A percentile compares a stretch with the other conserved stretches of the same genome.
Conservation (phyloP, 345 rosid species). For the Aquilaria yunnanensis region DNA sequence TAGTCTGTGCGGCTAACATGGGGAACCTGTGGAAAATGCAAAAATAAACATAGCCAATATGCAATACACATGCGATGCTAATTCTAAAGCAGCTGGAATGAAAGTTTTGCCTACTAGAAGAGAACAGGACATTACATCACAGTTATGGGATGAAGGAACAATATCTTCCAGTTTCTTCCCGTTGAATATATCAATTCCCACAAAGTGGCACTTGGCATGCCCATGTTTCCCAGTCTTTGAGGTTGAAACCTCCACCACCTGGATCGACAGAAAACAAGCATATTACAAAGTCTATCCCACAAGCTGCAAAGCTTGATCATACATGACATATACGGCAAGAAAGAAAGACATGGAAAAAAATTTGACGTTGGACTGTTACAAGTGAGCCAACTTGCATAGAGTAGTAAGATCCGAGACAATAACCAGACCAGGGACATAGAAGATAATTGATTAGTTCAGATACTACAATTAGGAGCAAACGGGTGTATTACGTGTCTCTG, state of each 20-base stretch:
- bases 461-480: too few relatives aligned
- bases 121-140: slow-evolving; percentile 38
- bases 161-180: slow-evolving; percentile 76
- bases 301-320: slow-evolving; percentile 3
- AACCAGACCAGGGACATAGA: too few relatives aligned
- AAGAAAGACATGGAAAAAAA: neutral
- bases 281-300: neutral
- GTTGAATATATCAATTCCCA: slow-evolving; percentile 59
- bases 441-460: too few relatives aligned
- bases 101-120: neutral
- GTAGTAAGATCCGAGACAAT: too few relatives aligned
- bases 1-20: slow-evolving; percentile 67
- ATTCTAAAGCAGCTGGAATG: neutral
- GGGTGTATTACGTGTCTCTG: too few relatives aligned
- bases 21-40: slow-evolving; percentile 42
- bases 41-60: slow-evolving; percentile 7
- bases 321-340: neutral
- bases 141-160: slow-evolving; percentile 71
- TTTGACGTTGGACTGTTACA: neutral
- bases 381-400: too few relatives aligned
- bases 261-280: slow-evolving; percentile 7
- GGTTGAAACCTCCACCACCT: slow-evolving; percentile 80
- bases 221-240: slow-evolving; percentile 80
- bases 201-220: slow-evolving; percentile 81
- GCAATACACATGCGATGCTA: slow-evolving; percentile 1